Conservation (phyloP, 192 early-diverging fungal genomes). For the Backusella tarrabulga region DNA sequence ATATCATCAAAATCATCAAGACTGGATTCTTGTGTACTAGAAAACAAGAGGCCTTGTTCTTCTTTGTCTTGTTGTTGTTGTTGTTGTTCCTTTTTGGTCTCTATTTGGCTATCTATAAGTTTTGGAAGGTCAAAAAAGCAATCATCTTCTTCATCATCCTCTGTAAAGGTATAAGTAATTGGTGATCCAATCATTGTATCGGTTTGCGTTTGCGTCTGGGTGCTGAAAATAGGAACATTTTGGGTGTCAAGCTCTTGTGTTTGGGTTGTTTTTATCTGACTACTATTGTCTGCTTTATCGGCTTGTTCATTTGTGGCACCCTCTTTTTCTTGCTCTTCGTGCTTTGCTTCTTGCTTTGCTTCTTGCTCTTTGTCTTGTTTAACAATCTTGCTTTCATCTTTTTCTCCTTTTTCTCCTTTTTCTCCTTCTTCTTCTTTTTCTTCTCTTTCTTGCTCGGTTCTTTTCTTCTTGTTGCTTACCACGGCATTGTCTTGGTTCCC, state of each 20-base stretch:
- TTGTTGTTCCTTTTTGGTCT: neutral
- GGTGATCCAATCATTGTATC: neutral
- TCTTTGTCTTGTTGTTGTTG: neutral
- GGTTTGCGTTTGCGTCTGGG: neutral
- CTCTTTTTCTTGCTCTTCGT: neutral
- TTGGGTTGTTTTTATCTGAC: neutral
- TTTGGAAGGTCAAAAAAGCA: neutral
- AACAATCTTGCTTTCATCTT: neutral
- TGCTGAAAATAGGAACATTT: neutral
- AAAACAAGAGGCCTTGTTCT: neutral
- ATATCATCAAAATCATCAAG: neutral
- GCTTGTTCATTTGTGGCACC: neutral
- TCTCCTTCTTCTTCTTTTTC: too few species aligned
- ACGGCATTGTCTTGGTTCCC: neutral
- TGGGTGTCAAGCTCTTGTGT: neutral
- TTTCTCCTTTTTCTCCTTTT: neutral
- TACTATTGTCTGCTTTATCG: neutral
- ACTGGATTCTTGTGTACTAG: neutral
- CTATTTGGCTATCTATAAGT: neutral
- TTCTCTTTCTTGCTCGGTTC: neutral
- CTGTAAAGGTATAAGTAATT: neutral
- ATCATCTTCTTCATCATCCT: neutral
- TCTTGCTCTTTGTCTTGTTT: neutral
- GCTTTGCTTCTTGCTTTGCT: neutral
- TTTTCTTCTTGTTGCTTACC: neutral